Base-by-base conservation (phyloP, 495 filamentous ascomycete genomes). In the Xylaria sp. region DNA sequence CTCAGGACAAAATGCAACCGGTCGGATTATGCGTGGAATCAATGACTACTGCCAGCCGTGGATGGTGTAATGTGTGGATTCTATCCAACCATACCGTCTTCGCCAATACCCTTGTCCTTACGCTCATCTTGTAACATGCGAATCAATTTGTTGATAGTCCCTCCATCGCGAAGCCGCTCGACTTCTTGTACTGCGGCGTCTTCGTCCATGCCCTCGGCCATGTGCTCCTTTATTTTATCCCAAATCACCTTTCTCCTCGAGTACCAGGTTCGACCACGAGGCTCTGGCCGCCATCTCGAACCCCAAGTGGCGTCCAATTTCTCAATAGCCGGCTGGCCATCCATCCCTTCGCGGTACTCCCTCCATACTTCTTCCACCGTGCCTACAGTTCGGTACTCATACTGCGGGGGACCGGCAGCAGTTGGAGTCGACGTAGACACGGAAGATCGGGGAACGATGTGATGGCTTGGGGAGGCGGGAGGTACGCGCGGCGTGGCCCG, bases 281-380 rank as follows among this genome's bases (percentile, higher is more conserved):
- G 76, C 59, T 80, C 78, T 19, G 76, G 76, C 29, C 78, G 76
- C 78, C 78, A 80, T 37, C 76, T 73, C 53, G 78, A 77, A 14
- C 76, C 76, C 74, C 75, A 80, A n/a, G 70, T 70, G 33, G 76
- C 75, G 26, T 80, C 78, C 15, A 80, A 29, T 17, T 74, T 73
- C 69, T 80, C 78, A 41, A 80, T 77, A 6, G 78, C 76, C 62
- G 75, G 76, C 53, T 80, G 78, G 5, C 76, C 78, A 53, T 77
- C 76, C 71, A 75, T 73, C 9, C 78, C 78, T 52, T 80, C 75
- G 14, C 78, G 78, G 24, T 80, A 80, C 55, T 80, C 78, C 50
- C 65, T 75, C 78, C 78, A 80, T 17, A 80, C 76, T n/a, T 78
- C 78, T 57, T 77, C 76, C 5, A 80, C 78, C 7, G 78, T 77